These are phyloP conservation scores for Mrakiaceae sp. DNA, from an alignment of 1,284 basidiomycete genomes.

Conservation along the genomic window DNA sequence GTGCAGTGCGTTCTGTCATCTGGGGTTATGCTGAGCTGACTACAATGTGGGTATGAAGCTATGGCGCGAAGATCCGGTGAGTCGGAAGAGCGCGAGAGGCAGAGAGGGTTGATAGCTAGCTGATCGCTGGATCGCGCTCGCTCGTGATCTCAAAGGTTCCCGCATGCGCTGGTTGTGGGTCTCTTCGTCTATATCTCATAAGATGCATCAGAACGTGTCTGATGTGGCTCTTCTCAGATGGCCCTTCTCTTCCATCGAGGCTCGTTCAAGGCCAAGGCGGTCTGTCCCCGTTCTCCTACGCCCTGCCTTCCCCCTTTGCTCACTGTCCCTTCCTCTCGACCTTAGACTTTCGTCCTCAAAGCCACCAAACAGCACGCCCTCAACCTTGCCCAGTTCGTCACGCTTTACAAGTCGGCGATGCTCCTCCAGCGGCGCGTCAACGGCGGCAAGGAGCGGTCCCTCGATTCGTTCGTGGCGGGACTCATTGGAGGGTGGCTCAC, in stretches of 20 bases:
- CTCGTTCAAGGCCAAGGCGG: not conserved
- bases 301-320: not conserved
- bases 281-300: not conserved
- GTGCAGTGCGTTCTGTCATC: not conserved
- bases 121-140: not conserved
- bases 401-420: slow-evolving; percentile 79
- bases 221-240: slow-evolving; percentile 42
- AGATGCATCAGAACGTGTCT: too few species aligned
- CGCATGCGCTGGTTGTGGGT: slow-evolving; percentile 99
- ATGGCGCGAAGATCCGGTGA: slow-evolving; percentile 66
- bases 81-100: not conserved
- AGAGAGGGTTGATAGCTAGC: not conserved
- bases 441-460: slow-evolving; percentile 63
- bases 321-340: not conserved
- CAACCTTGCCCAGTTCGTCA: slow-evolving; percentile 86
- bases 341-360: slow-evolving; percentile 49
- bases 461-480: slow-evolving; percentile 88
- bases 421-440: slow-evolving; percentile 69
- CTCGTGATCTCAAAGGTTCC: slow-evolving; percentile 41
- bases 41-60: slow-evolving; percentile 20
- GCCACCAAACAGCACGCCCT: slow-evolving; percentile 55
- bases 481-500: slow-evolving; percentile 83
- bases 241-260: slow-evolving; percentile 61
- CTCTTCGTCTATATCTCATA: slow-evolving; percentile 53
- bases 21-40: not conserved